Evolutionary conservation across 495 filamentous ascomycete genomes (phyloP).

Genomic region (Tuber borchii): DNA sequence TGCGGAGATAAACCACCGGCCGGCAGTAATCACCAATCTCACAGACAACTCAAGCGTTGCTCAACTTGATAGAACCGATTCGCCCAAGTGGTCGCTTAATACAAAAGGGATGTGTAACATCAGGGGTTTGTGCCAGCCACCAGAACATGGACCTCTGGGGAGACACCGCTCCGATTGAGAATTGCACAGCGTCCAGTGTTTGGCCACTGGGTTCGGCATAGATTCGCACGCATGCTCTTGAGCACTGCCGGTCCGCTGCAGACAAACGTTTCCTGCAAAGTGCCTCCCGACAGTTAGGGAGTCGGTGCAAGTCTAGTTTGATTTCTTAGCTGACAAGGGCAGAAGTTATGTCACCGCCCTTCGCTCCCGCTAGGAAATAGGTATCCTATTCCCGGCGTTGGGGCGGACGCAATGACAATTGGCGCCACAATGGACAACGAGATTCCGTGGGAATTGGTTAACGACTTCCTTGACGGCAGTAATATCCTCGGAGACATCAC

Average conservation of each 20-base stretch:
- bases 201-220: conserved; percentile 51
- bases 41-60: conserved; percentile 43
- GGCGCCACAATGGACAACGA: conserved; percentile 50
- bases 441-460: conserved; percentile 46
- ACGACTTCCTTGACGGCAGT: conserved; percentile 39
- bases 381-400: conserved; percentile 41
- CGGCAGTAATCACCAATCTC: conserved; percentile 47
- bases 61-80: conserved; percentile 45
- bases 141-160: conserved; percentile 52
- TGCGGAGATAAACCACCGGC: conserved; percentile 59
- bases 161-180: conserved; percentile 48
- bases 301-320: conserved; percentile 46
- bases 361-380: conserved; percentile 51
- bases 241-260: conserved; percentile 47
- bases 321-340: conserved; percentile 47
- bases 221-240: conserved; percentile 49
- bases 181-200: conserved; percentile 47
- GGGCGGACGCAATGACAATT: conserved; percentile 45
- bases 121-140: conserved; percentile 49
- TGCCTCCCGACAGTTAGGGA: conserved; percentile 45
- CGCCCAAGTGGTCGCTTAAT: conserved; percentile 43
- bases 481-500: conserved; percentile 38
- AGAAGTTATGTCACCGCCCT: conserved; percentile 46
- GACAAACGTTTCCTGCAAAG: conserved; percentile 42
- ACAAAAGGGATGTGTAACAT: conserved; percentile 49